phyloP scores from a whole-genome alignment of 2,329 filamentous ascomycete species.

The Thyridium curvatum region DNA sequence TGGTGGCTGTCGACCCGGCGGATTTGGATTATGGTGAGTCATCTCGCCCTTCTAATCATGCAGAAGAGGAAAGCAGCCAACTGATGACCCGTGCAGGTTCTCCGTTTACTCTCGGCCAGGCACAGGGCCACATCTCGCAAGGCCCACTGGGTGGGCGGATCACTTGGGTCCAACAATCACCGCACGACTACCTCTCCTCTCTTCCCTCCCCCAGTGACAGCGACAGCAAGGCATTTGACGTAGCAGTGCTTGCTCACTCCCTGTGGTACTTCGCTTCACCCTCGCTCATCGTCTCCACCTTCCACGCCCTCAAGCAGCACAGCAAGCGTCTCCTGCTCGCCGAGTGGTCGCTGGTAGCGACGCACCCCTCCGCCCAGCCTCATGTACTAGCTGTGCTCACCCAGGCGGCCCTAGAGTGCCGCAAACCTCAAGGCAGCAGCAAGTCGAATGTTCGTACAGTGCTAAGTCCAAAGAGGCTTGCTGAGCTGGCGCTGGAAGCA shows the following conservation, averaged over 20 bases:
- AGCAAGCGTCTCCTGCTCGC: slow-evolving; percentile 32
- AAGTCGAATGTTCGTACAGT: slow-evolving; percentile 40
- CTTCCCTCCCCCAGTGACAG: slow-evolving; percentile 4
- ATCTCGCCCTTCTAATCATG: too few species aligned
- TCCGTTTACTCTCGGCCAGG: slow-evolving; percentile 42
- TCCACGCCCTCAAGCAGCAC: slow-evolving; percentile 25
- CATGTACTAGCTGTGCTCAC: slow-evolving; percentile 47
- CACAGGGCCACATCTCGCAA: slow-evolving; percentile 35
- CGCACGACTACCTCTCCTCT: slow-evolving; percentile 24
- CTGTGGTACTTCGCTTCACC: slow-evolving; percentile 47
- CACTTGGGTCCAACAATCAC: slow-evolving; percentile 32
- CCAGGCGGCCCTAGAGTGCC: slow-evolving; percentile 33
- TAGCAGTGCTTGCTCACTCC: slow-evolving; percentile 41
- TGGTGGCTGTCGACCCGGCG: slow-evolving; percentile 48
- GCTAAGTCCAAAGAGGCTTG: slow-evolving; percentile 33
- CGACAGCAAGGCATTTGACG: slow-evolving; percentile 29
- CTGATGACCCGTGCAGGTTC: slow-evolving; percentile 5
- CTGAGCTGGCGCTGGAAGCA: slow-evolving; percentile 20
- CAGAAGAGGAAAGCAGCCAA: too few species aligned
- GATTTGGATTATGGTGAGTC: slow-evolving; percentile 35
- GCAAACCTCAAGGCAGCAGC: slow-evolving; percentile 26
- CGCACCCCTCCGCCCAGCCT: slow-evolving; percentile 28
- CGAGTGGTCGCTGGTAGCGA: slow-evolving; percentile 37
- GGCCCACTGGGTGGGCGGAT: slow-evolving; percentile 33
- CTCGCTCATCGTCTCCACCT: slow-evolving; percentile 23